These are phyloP conservation scores for Lentinus tigrinus DNA, from an alignment of 768 basidiomycete species.

Conservation along the genomic window DNA sequence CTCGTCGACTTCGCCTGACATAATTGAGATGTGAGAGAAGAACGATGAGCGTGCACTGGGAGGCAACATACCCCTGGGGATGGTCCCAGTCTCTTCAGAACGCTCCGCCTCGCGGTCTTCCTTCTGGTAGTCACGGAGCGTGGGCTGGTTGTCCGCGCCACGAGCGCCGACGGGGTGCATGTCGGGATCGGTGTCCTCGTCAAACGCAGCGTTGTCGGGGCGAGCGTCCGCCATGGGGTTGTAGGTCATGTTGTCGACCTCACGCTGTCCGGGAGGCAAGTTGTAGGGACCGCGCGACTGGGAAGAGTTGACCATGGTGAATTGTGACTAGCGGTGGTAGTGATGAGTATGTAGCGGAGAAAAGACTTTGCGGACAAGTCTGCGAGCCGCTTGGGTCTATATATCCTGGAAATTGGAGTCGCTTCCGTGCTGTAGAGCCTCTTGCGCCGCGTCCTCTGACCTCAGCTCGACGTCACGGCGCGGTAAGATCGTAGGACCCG, in stretches of 20 bases:
- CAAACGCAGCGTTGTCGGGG: conserved; percentile 23
- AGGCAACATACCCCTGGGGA: conserved; percentile 18
- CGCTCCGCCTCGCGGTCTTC: conserved; percentile 23
- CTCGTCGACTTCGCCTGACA: conserved; percentile 26
- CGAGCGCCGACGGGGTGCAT: conserved; percentile 23
- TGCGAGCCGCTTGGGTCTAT: background rate
- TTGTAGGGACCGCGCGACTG: conserved; percentile 19
- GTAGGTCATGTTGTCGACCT: conserved; percentile 23
- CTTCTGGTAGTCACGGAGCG: conserved; percentile 13
- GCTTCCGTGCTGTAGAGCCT: background rate
- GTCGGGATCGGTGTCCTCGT: conserved; percentile 13
- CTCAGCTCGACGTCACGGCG: conserved; percentile 10
- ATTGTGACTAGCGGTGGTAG: background rate
- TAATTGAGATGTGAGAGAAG: background rate
- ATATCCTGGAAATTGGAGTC: background rate
- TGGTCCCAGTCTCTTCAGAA: conserved; percentile 21
- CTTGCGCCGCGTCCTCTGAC: background rate
- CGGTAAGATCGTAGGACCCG: too few species aligned
- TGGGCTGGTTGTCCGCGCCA: conserved; percentile 25
- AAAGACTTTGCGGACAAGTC: too few species aligned
- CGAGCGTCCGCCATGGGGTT: conserved; percentile 21
- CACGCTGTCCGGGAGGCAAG: conserved; percentile 11
- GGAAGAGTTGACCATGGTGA: conserved; percentile 8
- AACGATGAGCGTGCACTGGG: background rate
- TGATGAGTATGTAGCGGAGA: background rate